Conservation (phyloP, 441 rosid genomes). For the Iberis amara region DNA sequence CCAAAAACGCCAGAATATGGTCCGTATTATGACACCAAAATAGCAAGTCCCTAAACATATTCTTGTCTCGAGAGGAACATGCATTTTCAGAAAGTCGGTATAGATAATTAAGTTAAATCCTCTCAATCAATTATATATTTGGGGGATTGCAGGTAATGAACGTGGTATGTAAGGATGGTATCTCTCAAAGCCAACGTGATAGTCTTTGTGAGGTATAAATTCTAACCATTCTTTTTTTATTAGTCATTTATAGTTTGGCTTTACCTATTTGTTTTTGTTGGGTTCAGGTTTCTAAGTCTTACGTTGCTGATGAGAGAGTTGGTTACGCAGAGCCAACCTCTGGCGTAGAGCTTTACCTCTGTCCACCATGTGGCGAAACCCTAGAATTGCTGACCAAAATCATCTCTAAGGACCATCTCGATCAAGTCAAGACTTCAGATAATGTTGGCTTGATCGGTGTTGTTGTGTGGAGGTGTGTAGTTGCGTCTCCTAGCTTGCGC, state of each 20-base stretch:
- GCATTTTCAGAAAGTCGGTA: conserved; percentile 1
- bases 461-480: conserved; percentile 80
- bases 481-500: conserved; percentile 44
- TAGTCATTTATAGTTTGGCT: conserved; percentile 11
- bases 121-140: background rate
- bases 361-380: conserved; percentile 55
- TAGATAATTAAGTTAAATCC: background rate
- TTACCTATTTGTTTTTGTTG: background rate
- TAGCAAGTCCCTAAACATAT: conserved; percentile 1
- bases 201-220: conserved; percentile 53
- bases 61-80: background rate
- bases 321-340: conserved; percentile 71
- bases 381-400: conserved; percentile 50
- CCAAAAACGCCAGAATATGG: background rate
- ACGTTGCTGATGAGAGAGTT: conserved; percentile 60
- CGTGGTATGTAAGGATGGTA: conserved; percentile 51
- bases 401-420: conserved; percentile 55
- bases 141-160: conserved; percentile 55
- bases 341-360: conserved; percentile 69
- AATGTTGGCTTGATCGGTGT: conserved; percentile 67
- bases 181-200: conserved; percentile 40
- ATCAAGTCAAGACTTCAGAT: conserved; percentile 45
- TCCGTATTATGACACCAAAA: conserved; percentile 12
- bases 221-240: background rate
- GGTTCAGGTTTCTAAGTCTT: conserved; percentile 61